Evolutionary conservation across 371 early-diverging fungal species (phyloP).

Genomic region (Capillidium rhysosporum): DNA sequence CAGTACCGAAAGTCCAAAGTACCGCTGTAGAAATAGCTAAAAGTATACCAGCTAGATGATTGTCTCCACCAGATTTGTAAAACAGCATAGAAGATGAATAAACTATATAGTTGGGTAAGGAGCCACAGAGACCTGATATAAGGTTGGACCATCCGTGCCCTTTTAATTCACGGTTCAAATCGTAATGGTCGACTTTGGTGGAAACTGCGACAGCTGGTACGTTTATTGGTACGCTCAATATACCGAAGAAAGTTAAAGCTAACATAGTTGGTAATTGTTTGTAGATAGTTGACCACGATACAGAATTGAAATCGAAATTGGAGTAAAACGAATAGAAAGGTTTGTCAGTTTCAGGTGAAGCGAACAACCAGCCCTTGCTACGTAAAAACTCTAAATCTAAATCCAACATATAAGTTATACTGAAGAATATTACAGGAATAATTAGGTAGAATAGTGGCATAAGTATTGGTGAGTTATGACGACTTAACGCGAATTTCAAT

Average conservation of each 20-base stretch:
- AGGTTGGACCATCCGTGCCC: slow-evolving; percentile 84
- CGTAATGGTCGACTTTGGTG: slow-evolving; percentile 63
- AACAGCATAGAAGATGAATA: slow-evolving; percentile 81
- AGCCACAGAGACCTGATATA: slow-evolving; percentile 49
- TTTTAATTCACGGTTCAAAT: slow-evolving; percentile 74
- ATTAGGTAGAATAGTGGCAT: slow-evolving; percentile 70
- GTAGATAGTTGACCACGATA: slow-evolving; percentile 55
- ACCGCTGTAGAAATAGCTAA: slow-evolving; percentile 52
- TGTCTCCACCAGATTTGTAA: slow-evolving; percentile 76
- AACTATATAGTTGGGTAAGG: slow-evolving; percentile 71
- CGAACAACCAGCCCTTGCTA: slow-evolving; percentile 67
- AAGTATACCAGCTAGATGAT: slow-evolving; percentile 68
- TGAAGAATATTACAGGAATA: slow-evolving; percentile 62
- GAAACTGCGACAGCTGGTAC: slow-evolving; percentile 85
- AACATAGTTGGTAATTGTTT: slow-evolving; percentile 73
- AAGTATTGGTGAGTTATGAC: slow-evolving; percentile 39
- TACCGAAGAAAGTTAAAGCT: slow-evolving; percentile 84
- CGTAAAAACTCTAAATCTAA: slow-evolving; percentile 43
- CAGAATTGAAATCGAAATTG: slow-evolving; percentile 41
- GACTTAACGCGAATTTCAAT: slow-evolving; percentile 27
- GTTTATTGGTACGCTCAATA: slow-evolving; percentile 85
- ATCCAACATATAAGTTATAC: slow-evolving; percentile 28
- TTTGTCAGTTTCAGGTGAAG: slow-evolving; percentile 36
- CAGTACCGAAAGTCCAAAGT: slow-evolving; percentile 60
- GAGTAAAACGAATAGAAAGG: slow-evolving; percentile 79